Percentiles rank a stretch among this genome's conserved stretches.
Conservation (phyloP, 768 basidiomycete genomes). For the Auriscalpium microsporum region DNA sequence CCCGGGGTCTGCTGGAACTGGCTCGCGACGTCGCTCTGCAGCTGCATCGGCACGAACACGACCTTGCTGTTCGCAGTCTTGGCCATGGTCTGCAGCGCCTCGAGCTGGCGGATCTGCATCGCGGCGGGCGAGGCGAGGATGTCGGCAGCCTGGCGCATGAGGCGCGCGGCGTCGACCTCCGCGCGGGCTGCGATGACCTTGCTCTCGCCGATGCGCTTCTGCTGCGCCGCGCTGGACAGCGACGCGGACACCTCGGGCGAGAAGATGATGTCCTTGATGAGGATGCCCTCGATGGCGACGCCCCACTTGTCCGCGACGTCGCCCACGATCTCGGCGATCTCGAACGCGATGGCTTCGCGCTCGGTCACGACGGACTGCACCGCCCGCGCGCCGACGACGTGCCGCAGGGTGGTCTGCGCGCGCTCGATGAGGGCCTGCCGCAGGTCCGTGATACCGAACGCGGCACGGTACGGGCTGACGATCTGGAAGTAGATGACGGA, state of each 20-base stretch:
- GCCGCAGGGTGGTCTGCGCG: slow-evolving; percentile 91
- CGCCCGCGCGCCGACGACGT: slow-evolving; percentile 90
- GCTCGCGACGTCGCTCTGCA: slow-evolving; percentile 62
- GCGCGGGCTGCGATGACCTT: slow-evolving; percentile 95
- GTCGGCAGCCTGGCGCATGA: slow-evolving; percentile 96
- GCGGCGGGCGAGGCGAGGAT: slow-evolving; percentile 91
- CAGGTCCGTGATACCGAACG: slow-evolving; percentile 88
- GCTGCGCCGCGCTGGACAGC: slow-evolving; percentile 90
- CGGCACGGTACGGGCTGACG: slow-evolving; percentile 83
- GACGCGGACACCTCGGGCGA: slow-evolving; percentile 83
- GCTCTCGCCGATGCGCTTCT: slow-evolving; percentile 93
- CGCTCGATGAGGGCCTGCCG: slow-evolving; percentile 78
- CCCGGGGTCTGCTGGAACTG: slow-evolving; percentile 30
- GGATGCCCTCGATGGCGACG: slow-evolving; percentile 91
- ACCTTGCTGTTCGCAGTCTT: slow-evolving; percentile 84
- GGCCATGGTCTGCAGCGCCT: slow-evolving; percentile 94
- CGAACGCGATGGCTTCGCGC: slow-evolving; percentile 91
- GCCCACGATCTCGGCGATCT: slow-evolving; percentile 93
- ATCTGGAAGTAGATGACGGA: slow-evolving; percentile 94
- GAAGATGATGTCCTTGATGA: slow-evolving; percentile 94
- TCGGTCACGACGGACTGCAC: slow-evolving; percentile 97
- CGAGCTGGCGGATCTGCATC: slow-evolving; percentile 96
- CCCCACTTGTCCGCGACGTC: slow-evolving; percentile 95
- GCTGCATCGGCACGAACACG: slow-evolving; percentile 89
- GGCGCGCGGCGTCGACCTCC: slow-evolving; percentile 88